Conservation (phyloP, 208 protist species). For the Trypanosoma melophagium region DNA sequence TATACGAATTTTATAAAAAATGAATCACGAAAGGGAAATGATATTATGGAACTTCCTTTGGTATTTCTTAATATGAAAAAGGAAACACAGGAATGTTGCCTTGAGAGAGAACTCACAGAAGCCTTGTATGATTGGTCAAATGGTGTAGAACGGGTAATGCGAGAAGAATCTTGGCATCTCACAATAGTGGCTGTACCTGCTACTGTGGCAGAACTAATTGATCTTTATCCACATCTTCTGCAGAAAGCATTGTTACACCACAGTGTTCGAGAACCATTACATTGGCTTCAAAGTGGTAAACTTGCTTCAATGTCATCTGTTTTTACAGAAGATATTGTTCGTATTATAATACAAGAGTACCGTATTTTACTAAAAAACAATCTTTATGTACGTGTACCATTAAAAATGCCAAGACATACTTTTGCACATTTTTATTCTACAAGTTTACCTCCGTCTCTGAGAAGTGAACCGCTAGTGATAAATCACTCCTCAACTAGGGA, state of each 20-base stretch:
- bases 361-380: conserved; percentile 25
- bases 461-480: background rate
- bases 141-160: conserved; percentile 21
- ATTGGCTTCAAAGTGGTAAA: conserved; percentile 14
- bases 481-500: background rate
- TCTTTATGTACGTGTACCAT: conserved; percentile 41
- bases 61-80: conserved; percentile 23
- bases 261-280: conserved; percentile 32
- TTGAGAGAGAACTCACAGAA: conserved; percentile 9
- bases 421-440: conserved; percentile 48
- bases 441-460: conserved; percentile 15
- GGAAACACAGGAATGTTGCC: background rate
- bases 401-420: conserved; percentile 44
- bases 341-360: conserved; percentile 24
- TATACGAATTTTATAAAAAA: background rate
- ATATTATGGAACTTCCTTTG: conserved; percentile 9
- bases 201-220: conserved; percentile 39
- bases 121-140: conserved; percentile 20
- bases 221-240: conserved; percentile 17
- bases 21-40: conserved; percentile 1
- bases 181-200: conserved; percentile 40
- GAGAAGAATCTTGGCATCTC: conserved; percentile 30
- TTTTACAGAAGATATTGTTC: conserved; percentile 13
- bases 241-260: conserved; percentile 44
- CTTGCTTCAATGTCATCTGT: background rate